Base-by-base conservation (phyloP, 225 moss, liverwort and hornwort genomes). In the Thuidium tamariscinum region DNA sequence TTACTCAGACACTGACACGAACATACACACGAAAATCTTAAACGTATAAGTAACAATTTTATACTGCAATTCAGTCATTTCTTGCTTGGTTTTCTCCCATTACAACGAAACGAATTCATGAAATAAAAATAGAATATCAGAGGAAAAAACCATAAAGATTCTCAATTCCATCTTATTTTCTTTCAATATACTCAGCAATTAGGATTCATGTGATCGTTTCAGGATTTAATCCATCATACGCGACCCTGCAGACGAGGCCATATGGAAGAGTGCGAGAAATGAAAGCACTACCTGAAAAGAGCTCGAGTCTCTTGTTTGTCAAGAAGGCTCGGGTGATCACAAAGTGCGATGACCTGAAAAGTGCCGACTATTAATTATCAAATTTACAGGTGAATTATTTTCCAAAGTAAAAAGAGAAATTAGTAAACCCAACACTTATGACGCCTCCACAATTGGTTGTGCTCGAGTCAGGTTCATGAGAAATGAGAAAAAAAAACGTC, bases 301-400 rank as follows among this genome's bases (percentile, higher is more conserved):
- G 92, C 86, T 74, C 86, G 97, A 59, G 90, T 96, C 88, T 95
- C 97, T 82, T 77, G 77, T 89, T 97, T 99, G 54, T 94, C 94
- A 67, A 97, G 95, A 85, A 99, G 91, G 73, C 86, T 86, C 83
- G 98, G 97, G 85, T 95, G 63, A 89, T 99, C 98, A 91, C 98
- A 97, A 52, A 99, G 92, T 61, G 97, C 92, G 85, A 93, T 56
- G 76, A 99, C 97, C 98, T 99, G 94, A 90, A 91, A 59, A 86
- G 37, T 29, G 76, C 30, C 13, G 55, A 86, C 46, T 48, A 49
- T 78, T 68, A 65, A 46, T 64, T 3, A 68, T 36, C 44, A 83
- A 80, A 36, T 20, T 74, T 79, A 48, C 85, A 61, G 44, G 48
- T 39, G 69, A 20, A 59, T 29, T 23, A 23, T 65, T 63, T 55